Base-by-base conservation (phyloP, 192 early-diverging fungal species). In the Thamnidium elegans region DNA sequence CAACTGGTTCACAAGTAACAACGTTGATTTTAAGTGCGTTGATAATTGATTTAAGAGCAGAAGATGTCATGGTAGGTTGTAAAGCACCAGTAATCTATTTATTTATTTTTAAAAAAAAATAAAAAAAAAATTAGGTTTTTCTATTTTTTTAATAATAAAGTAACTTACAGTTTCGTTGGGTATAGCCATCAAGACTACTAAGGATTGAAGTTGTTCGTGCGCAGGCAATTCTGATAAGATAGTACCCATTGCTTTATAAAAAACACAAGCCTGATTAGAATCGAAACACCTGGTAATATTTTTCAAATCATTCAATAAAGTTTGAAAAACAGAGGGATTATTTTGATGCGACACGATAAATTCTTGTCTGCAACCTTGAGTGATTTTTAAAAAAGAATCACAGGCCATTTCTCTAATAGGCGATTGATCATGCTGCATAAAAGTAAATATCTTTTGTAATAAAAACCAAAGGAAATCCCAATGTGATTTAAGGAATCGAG, bases 221-320 rank as follows among this genome's bases (percentile, higher is more conserved):
- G 46, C 14, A 0, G 62, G 69, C 32, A 47, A 54, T 2, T 48
- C 54, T 21, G 69, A 58, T 19, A 65, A 30, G 11, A 70, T n/a
- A 26, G 59, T 15, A 0, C 69, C 63, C 30, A 70, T 70, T 3
- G 69, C 62, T 55, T 70, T 55, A 50, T 70, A 70, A 34, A 70
- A 43, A 21, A 51, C 51, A 30, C 45, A 62, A 8, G 17, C 21
- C 8, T 54, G 26, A 26, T 39, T 20, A 9, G 61, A 34, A 15
- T 55, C 54, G n/a, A 69, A 43, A 4, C 44, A 30, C 0, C 60
- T 52, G 0, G 67, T 69, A 10, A 55, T 58, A 26, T 32, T 5
- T 13, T 58, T 20, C 19, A 63, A 34, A 43, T 63, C 54, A 7
- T 34, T 11, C 15, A 69, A 36, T 2, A 69, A 30, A 6, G 52